Evolutionary conservation across 257 asterid species (phyloP).

Genomic region (Henckelia pumila): DNA sequence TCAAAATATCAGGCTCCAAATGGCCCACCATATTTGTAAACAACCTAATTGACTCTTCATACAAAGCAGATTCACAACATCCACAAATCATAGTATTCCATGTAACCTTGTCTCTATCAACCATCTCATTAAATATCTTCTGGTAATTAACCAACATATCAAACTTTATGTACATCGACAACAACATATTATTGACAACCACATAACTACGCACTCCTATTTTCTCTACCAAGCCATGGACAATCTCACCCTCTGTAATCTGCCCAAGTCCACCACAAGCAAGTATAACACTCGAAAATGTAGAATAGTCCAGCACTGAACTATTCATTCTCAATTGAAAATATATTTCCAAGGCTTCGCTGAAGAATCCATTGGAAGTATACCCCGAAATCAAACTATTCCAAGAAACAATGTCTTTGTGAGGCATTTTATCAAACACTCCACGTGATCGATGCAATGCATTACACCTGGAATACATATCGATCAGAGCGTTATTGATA

Average conservation of each 20-base stretch:
- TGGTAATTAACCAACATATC: conserved; percentile 40
- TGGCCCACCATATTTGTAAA: conserved; percentile 49
- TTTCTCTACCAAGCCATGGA: conserved; percentile 67
- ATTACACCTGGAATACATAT: conserved; percentile 61
- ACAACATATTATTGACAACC: conserved; percentile 52
- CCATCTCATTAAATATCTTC: conserved; percentile 58
- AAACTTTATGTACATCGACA: conserved; percentile 69
- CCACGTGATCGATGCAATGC: conserved; percentile 44
- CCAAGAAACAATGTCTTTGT: conserved; percentile 73
- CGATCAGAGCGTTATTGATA: conserved; percentile 62
- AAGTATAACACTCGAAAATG: conserved; percentile 49
- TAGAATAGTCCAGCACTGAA: conserved; percentile 51
- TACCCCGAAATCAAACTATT: conserved; percentile 78
- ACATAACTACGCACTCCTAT: conserved; percentile 49
- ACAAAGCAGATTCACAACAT: conserved; percentile 45
- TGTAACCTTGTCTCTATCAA: conserved; percentile 55
- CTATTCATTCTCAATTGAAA: conserved; percentile 36
- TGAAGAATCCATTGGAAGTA: conserved; percentile 59
- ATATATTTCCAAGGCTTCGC: conserved; percentile 56
- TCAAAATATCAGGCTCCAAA: conserved; percentile 60
- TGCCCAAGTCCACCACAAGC: conserved; percentile 65
- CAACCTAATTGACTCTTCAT: conserved; percentile 51
- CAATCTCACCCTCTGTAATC: conserved; percentile 50
- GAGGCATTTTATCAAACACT: conserved; percentile 66
- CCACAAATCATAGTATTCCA: conserved; percentile 80